A percentile compares a stretch with the other conserved stretches of the same genome.
phyloP scores from a whole-genome alignment of 2,329 filamentous ascomycete species.

The Arthrinium phaeospermum region DNA sequence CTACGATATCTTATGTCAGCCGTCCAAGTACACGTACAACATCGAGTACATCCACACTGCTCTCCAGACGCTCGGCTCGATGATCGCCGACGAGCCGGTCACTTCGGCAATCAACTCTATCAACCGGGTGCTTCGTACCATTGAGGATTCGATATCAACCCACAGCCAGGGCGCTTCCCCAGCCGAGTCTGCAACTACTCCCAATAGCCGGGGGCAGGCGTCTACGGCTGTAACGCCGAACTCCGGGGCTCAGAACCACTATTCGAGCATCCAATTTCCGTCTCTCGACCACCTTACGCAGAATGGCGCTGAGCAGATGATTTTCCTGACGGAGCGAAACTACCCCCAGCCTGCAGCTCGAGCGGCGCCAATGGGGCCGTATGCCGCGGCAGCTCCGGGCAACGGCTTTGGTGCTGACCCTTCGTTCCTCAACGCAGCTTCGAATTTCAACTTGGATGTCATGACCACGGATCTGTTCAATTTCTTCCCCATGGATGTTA shows the following conservation, averaged over 20 bases:
- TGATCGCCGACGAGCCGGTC: conserved; percentile 31
- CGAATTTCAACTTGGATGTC: conserved; percentile 33
- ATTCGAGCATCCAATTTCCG: conserved; percentile 30
- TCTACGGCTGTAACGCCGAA: not conserved
- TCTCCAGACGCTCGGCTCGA: conserved; percentile 31
- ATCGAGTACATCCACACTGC: conserved; percentile 37
- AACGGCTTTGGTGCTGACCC: not conserved
- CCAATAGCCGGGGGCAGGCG: not conserved
- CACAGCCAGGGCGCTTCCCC: conserved; percentile 23
- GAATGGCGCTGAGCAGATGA: conserved; percentile 26
- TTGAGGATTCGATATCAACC: conserved; percentile 33
- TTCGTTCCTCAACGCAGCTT: conserved; percentile 21
- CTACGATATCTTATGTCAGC: conserved; percentile 37
- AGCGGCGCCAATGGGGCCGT: not conserved
- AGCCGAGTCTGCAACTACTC: not conserved
- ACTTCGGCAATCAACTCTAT: conserved; percentile 29
- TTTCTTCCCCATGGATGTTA: conserved; percentile 32
- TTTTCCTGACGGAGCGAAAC: conserved; percentile 31
- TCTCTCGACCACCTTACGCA: conserved; percentile 26
- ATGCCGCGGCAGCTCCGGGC: conserved; percentile 17
- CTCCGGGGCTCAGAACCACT: conserved; percentile 15
- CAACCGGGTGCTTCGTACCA: conserved; percentile 28
- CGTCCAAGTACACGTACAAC: conserved; percentile 36
- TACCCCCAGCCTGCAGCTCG: conserved; percentile 17
- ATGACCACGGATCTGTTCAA: conserved; percentile 37